Evolutionary conservation across 345 rosid species (phyloP), one percentile per base, ranked within the genome.

Genomic region (Pugionium dolabratum): DNA sequence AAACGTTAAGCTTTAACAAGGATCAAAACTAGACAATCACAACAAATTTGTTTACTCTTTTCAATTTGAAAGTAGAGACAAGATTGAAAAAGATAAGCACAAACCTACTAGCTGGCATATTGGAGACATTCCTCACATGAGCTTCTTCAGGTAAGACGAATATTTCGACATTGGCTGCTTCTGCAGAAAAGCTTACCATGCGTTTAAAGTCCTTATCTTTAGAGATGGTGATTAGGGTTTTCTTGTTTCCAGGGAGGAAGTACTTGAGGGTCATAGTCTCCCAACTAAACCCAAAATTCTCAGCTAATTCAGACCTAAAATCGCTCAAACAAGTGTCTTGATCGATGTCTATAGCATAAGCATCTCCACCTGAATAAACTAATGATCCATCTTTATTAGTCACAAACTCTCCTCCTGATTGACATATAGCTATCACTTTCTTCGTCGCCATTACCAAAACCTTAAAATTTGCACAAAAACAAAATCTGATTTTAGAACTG

Each of bases 341-440:
- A 72, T 85, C 86, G 30, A 92, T 78, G 76, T 87, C 93, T 11
- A 92, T 73, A 0, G 96, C 98, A 62, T 84, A 85, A 3, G 97
- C 98, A 32, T 87, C 95, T 3, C 96, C 98, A 5, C 97, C 97
- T 35, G 60, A 77, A 59, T 86, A 89, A 0, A 86, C 78, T 68
- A 92, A 74, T 0, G 86, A 74, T 8, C 97, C 97, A 40, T 89
- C 95, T 74, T 74, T 76, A 35, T 72, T 63, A 2, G 86, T 64
- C 50, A 86, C 82, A 75, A 92, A 92, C 69, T 86, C 92, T 25
- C 96, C 98, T 34, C 97, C 95, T 0, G 98, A 87, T 63, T 90
- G 96, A 74, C 97, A 92, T 70, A 92, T 92, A 28, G 96, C 98
- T 77, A 92, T 89, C 45, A 92, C 69, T 79, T 87, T 92, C 77